Base-by-base conservation (phyloP, 257 asterid species). In the Solanum commersonii region DNA sequence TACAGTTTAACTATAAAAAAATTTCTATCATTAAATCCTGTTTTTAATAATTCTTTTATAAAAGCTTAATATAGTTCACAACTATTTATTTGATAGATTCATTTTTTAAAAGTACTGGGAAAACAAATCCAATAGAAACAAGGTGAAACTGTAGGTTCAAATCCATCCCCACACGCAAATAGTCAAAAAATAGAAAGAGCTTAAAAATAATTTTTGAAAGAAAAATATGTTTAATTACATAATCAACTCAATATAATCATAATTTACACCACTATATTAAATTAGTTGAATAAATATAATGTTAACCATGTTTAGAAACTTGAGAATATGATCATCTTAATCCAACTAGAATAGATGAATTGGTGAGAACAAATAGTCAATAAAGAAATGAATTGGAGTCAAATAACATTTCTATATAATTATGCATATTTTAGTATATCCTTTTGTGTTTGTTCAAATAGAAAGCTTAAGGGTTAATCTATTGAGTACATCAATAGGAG, bases 1-100 rank as follows among this genome's bases (percentile, higher is more conserved):
- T 8, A 18, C n/a, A 2, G 4, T 18, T 56, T 56, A 56, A 7
- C n/a, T 56, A 56, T 18, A n/a, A 56, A 56, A 20, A 52, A 56
- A 52, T 0, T 0, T 18, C 0, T 1, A 1, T 56, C 65, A 56
- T 56, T 11, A 7, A 20, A 56, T 56, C 10, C 0, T 56, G 0
- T 20, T 56, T 56, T 56, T 18, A 56, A 56, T 18, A 56, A 56
- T 56, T 56, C n/a, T 56, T 18, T 20, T 56, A 56, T 56, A 56
- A 56, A 56, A 56, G 4, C 11, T 56, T 18, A 56, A 56, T 56
- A 56, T 56, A 16, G 11, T 56, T 7, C 25, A 7, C 25, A 22
- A 7, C n/a, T 56, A 56, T 56, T 56, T 56, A 56, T 56, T 56
- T 0, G 9, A 56, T 7, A 20, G 65, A 56, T 20, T 56, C 1